A percentile compares a stretch with the other conserved stretches of the same genome.
phyloP scores from a whole-genome alignment of 495 filamentous ascomycete species.

The Hypoxylon trugodes region DNA sequence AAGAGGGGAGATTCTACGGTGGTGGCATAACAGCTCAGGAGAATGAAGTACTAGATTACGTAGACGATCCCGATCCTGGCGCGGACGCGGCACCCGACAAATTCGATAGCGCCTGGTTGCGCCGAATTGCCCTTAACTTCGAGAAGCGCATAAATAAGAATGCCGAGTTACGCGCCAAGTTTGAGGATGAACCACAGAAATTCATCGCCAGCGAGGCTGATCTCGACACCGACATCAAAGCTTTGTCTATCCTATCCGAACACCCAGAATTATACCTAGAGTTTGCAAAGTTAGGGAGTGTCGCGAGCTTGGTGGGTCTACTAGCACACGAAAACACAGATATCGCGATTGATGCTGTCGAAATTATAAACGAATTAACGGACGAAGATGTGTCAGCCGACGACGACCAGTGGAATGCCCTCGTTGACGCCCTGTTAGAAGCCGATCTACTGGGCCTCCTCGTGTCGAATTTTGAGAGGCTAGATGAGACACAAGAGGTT shows the following conservation, averaged over 20 bases:
- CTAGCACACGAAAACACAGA: slow-evolving; percentile 97
- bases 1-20: slow-evolving; percentile 95
- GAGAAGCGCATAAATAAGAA: slow-evolving; percentile 93
- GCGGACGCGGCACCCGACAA: slow-evolving; percentile 69
- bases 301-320: slow-evolving; percentile 77
- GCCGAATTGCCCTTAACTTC: slow-evolving; percentile 82
- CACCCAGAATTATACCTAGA: slow-evolving; percentile 86
- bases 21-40: slow-evolving; percentile 85
- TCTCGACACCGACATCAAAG: slow-evolving; percentile 87
- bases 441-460: slow-evolving; percentile 85
- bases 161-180: slow-evolving; percentile 88
- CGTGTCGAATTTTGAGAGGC: slow-evolving; percentile 79
- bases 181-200: slow-evolving; percentile 83
- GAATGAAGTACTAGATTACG: slow-evolving; percentile 86
- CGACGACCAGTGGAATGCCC: slow-evolving; percentile 79
- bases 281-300: slow-evolving; percentile 81
- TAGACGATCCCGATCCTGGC: slow-evolving; percentile 72
- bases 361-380: slow-evolving; percentile 91
- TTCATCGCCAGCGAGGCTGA: slow-evolving; percentile 82
- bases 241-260: slow-evolving; percentile 86
- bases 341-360: slow-evolving; percentile 90
- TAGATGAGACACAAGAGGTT: slow-evolving; percentile 80
- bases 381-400: slow-evolving; percentile 92
- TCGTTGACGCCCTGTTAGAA: slow-evolving; percentile 85
- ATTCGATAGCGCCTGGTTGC: slow-evolving; percentile 84